phyloP scores from a whole-genome alignment of 192 early-diverging fungal species.

The Coemansia sp. region DNA sequence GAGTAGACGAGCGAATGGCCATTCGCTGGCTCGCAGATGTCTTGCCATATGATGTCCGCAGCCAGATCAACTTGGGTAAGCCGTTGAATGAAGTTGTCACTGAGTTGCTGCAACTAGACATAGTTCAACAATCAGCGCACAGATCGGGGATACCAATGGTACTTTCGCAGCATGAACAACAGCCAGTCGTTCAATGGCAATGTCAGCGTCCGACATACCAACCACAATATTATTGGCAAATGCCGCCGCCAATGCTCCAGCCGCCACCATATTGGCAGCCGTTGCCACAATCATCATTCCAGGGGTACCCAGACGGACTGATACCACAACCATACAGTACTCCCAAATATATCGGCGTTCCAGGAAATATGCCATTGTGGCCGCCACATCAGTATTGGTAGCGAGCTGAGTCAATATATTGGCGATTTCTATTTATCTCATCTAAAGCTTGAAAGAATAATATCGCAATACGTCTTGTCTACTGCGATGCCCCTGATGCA shows the following conservation, averaged over 20 bases:
- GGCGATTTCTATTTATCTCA: not conserved
- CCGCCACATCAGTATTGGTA: not conserved
- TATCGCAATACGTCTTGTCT: not conserved
- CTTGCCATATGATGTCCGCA: not conserved
- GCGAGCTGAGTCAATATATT: not conserved
- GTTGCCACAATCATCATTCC: not conserved
- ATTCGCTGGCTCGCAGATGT: not conserved
- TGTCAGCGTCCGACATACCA: not conserved
- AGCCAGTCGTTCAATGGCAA: not conserved
- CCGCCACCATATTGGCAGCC: not conserved
- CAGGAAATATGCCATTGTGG: not conserved
- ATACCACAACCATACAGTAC: not conserved
- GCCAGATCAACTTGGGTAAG: not conserved
- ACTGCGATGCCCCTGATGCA: not conserved
- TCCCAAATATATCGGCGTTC: not conserved
- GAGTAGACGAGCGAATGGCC: constrained; percentile 1
- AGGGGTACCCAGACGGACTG: not conserved
- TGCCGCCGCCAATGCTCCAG: not conserved
- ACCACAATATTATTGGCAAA: not conserved
- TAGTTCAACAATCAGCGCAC: not conserved
- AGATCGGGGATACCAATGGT: not conserved
- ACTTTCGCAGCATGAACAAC: not conserved
- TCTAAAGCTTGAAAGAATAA: not conserved
- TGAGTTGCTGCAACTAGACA: not conserved
- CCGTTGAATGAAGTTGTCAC: not conserved